Evolutionary conservation across 768 basidiomycete species (phyloP), one percentile per base, ranked within the genome.

Genomic region (Infundibulicybe gibba): DNA sequence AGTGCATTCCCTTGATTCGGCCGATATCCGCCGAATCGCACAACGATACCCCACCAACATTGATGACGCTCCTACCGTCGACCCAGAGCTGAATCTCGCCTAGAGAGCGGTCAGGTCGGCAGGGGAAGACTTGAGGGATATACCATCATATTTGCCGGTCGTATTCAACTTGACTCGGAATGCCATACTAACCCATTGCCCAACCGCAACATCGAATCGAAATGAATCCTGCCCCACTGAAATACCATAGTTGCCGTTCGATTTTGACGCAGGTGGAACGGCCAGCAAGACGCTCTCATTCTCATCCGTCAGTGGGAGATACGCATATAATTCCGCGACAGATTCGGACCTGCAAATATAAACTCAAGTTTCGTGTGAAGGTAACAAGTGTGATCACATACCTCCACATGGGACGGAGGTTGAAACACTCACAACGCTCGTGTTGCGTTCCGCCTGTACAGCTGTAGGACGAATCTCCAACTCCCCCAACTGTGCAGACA

Each of bases 331-430:
- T 55, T 90, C 87, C 15, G 80, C 84, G 12, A 56, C 57, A 2
- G 76, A 78, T 17, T 76, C 62, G 1, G 72, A 61, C 50, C 84
- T 83, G 51, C 10, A 12, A n/a, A n/a, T n/a, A n/a, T n/a, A n/a
- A n/a, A n/a, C n/a, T n/a, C n/a, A n/a, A n/a, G n/a, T n/a, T n/a
- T n/a, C n/a, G n/a, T n/a, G n/a, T n/a, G n/a, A n/a, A n/a, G n/a
- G n/a, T n/a, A n/a, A n/a, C n/a, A n/a, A n/a, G n/a, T n/a, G n/a
- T n/a, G 9, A 45, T 3, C 3, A 50, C 68, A 13, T 48, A 81
- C 81, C 85, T 74, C 85, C 86, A 90, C 88, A 90, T 90, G 13
- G 82, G 70, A 6, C 87, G 70, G 2, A 86, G 56, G 55, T 81
- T 68, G 61, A 90, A 89, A 59, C 87, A 89, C 41, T 74, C 70